Evolutionary conservation across 352 stramenopile species (phyloP), one percentile per base, ranked within the genome.

Genomic region (Aphanomyces invadans): DNA sequence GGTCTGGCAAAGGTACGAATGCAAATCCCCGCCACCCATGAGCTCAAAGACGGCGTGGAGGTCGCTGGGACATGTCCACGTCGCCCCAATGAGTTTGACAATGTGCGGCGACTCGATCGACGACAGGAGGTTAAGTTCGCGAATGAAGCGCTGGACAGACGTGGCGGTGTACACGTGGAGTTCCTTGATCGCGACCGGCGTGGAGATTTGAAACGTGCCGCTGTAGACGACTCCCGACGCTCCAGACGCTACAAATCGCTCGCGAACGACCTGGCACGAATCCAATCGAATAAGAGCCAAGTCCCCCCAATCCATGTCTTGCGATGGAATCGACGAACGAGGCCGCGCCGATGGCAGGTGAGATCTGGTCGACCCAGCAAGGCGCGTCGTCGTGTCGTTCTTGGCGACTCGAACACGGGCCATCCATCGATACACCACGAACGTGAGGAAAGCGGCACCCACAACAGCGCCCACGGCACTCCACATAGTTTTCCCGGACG

Each of bases 31-130:
- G 36, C 29, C 31, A 52, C 36, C 1, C 53, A 62, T 62, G 36
- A 62, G 26, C 51, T 62, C 53, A 10, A 62, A 23, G 0, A 62
- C 53, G 11, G 21, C 53, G 19, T 51, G 52, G 12, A 62, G n/a
- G 51, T 62, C 53, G 11, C 19, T 11, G 11, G 53, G 53, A 51
- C 19, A 51, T 51, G 53, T 62, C 53, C 53, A 62, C n/a, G 36
- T 62, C 7, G 53, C 53, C 10, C 53, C 53, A 62, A 62, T 62
- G 19, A 31, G 23, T 11, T 10, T 7, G 0, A 62, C 53, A 51
- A 62, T 62, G n/a, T 62, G 38, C n/a, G 56, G 7, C 23, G 23
- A 53, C 11, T 65, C 11, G 36, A 62, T 23, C 10, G 19, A 0
- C 1, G 31, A 11, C 46, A 25, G 10, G 10, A 31, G 15, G 10